phyloP scores from a whole-genome alignment of 352 stramenopile species.

The Pythium dissimile region DNA sequence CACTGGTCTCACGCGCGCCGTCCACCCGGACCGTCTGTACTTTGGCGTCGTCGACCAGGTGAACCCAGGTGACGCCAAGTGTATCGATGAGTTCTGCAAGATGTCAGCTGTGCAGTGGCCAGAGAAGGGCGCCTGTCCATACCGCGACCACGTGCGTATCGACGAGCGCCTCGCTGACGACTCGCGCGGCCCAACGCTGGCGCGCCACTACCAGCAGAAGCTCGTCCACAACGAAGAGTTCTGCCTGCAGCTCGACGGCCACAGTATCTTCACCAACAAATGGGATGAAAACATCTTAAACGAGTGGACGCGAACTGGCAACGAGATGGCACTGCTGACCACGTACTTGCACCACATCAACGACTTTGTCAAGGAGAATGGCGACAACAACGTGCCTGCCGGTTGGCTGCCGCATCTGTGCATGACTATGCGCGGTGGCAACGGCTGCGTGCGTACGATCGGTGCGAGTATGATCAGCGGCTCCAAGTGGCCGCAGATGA shows the following conservation, averaged over 20 bases:
- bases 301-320: slow-evolving; percentile 71
- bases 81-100: slow-evolving; percentile 76
- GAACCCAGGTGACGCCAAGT: slow-evolving; percentile 62
- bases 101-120: slow-evolving; percentile 68
- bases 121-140: slow-evolving; percentile 60
- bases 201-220: slow-evolving; percentile 78
- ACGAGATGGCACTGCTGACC: slow-evolving; percentile 82
- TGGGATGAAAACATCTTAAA: slow-evolving; percentile 73
- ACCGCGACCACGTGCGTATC: slow-evolving; percentile 68
- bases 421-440: slow-evolving; percentile 61
- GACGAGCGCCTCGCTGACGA: slow-evolving; percentile 64
- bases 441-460: slow-evolving; percentile 64
- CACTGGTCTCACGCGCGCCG: slow-evolving; percentile 68
- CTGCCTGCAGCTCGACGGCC: slow-evolving; percentile 79
- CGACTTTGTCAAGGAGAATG: slow-evolving; percentile 78
- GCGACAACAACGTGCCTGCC: slow-evolving; percentile 53
- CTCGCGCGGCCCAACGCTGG: slow-evolving; percentile 72
- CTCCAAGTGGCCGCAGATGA: slow-evolving; percentile 71
- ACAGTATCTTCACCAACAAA: slow-evolving; percentile 84
- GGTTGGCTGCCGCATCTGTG: slow-evolving; percentile 70
- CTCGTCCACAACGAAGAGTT: slow-evolving; percentile 76
- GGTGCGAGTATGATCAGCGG: slow-evolving; percentile 77
- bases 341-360: slow-evolving; percentile 84
- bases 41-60: slow-evolving; percentile 86
- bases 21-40: slow-evolving; percentile 64